Evolutionary conservation across 2,329 filamentous ascomycete genomes (phyloP).

Genomic region (Moelleriella libera): DNA sequence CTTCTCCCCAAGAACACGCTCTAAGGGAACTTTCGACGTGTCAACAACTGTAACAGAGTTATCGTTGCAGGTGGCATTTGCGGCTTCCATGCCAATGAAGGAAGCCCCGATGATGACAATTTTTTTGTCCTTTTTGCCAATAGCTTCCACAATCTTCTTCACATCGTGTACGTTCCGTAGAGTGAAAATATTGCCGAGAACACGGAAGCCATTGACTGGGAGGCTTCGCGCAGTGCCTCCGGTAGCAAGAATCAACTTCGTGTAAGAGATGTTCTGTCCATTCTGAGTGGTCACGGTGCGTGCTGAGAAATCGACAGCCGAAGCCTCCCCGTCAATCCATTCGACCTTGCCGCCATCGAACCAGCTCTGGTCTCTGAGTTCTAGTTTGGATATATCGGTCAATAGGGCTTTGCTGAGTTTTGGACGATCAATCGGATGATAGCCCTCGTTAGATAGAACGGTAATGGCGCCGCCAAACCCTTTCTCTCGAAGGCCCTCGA

Average conservation of each 20-base stretch:
- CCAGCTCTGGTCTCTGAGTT: slow-evolving; percentile 63
- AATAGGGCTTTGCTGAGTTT: slow-evolving; percentile 92
- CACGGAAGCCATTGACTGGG: slow-evolving; percentile 74
- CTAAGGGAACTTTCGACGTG: slow-evolving; percentile 74
- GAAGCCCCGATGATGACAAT: slow-evolving; percentile 84
- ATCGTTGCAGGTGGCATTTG: slow-evolving; percentile 63
- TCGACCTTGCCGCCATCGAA: slow-evolving; percentile 50
- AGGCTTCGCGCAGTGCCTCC: slow-evolving; percentile 66
- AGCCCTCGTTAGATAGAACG: slow-evolving; percentile 70
- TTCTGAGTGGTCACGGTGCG: slow-evolving; percentile 64
- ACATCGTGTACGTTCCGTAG: slow-evolving; percentile 67
- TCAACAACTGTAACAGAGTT: slow-evolving; percentile 81
- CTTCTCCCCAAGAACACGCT: slow-evolving; percentile 69
- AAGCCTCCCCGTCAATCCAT: slow-evolving; percentile 51
- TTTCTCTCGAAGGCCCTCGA: slow-evolving; percentile 70
- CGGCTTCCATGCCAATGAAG: slow-evolving; percentile 98
- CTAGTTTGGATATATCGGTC: slow-evolving; percentile 64
- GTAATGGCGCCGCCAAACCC: slow-evolving; percentile 73
- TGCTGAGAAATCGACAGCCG: slow-evolving; percentile 57
- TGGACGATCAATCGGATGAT: slow-evolving; percentile 80
- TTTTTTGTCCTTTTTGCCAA: slow-evolving; percentile 77
- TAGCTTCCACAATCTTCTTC: slow-evolving; percentile 62
- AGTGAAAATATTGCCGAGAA: slow-evolving; percentile 74
- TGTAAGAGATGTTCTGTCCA: slow-evolving; percentile 61
- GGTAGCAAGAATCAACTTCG: slow-evolving; percentile 80